phyloP scores from a whole-genome alignment of 2,329 filamentous ascomycete genomes.

The Ophiocordyceps sinensis region DNA sequence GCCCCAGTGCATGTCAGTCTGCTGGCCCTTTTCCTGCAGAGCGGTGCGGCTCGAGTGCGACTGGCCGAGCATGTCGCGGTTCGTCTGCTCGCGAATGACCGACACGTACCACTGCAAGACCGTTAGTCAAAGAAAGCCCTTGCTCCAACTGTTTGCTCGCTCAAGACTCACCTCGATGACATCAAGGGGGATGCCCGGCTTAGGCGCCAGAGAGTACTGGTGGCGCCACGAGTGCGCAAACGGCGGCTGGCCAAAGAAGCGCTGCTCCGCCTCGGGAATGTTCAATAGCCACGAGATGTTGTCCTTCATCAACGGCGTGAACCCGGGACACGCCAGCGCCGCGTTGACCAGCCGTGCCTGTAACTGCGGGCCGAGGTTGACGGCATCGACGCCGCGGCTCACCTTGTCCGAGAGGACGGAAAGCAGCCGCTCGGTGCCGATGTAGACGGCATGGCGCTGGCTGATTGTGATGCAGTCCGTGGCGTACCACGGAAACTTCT shows the following conservation, averaged over 20 bases:
- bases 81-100: conserved; percentile 38
- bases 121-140: neutral
- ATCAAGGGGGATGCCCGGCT: conserved; percentile 32
- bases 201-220: conserved; percentile 35
- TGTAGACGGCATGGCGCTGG: conserved; percentile 39
- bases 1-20: conserved; percentile 33
- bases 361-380: conserved; percentile 37
- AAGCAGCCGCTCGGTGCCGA: conserved; percentile 34
- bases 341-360: conserved; percentile 36
- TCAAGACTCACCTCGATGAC: conserved; percentile 34
- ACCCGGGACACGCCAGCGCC: conserved; percentile 43
- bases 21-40: conserved; percentile 16
- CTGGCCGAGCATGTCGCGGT: conserved; percentile 21
- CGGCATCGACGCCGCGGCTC: conserved; percentile 19
- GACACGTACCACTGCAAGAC: conserved; percentile 38
- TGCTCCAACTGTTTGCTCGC: neutral
- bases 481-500: conserved; percentile 49
- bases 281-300: conserved; percentile 32
- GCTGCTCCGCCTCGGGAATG: conserved; percentile 19
- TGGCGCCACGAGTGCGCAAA: conserved; percentile 35
- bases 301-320: conserved; percentile 47
- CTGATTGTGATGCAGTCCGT: conserved; percentile 40
- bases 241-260: conserved; percentile 30
- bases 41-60: conserved; percentile 25
- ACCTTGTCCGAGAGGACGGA: conserved; percentile 28